Percentiles rank a stretch among this genome's conserved stretches.
These are phyloP conservation scores for Pleurotus giganteus DNA, from an alignment of 768 basidiomycete genomes.

Conservation along the genomic window DNA sequence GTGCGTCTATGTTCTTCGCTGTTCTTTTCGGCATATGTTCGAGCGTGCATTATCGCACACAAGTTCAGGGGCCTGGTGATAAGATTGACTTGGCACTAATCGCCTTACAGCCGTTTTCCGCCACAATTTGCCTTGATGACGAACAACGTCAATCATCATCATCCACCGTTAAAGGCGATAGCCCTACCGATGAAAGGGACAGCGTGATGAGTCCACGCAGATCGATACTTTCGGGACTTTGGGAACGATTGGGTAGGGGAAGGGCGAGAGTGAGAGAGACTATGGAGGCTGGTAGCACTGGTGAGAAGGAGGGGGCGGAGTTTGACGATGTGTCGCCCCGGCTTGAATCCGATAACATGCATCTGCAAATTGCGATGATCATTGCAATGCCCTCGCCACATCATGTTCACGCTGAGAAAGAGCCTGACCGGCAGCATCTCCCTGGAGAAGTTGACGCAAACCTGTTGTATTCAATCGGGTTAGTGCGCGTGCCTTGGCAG, in stretches of 20 bases:
- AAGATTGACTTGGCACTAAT: neutral
- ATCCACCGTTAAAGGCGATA: neutral
- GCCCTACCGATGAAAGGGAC: neutral
- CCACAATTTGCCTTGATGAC: conserved; percentile 2
- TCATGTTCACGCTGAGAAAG: conserved; percentile 9
- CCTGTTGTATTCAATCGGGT: conserved; percentile 30
- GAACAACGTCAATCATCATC: conserved; percentile 6
- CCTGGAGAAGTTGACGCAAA: conserved; percentile 4
- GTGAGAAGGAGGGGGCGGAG: neutral
- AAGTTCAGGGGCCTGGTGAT: neutral
- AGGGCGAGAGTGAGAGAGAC: neutral
- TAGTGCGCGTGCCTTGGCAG: conserved; percentile 32
- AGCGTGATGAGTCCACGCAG: neutral
- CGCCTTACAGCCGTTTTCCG: conserved; percentile 1
- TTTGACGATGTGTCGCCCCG: neutral
- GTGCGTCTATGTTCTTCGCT: conserved; percentile 28
- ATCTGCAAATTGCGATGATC: conserved; percentile 36
- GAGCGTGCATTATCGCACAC: neutral
- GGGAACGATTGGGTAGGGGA: neutral
- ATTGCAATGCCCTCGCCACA: conserved; percentile 38
- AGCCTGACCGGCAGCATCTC: conserved; percentile 9
- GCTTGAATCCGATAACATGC: neutral
- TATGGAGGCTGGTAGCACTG: neutral
- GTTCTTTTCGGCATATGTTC: conserved; percentile 3
- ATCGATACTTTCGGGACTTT: neutral